Evolutionary conservation across 345 rosid genomes (phyloP).

Genomic region (Salix purpurea): DNA sequence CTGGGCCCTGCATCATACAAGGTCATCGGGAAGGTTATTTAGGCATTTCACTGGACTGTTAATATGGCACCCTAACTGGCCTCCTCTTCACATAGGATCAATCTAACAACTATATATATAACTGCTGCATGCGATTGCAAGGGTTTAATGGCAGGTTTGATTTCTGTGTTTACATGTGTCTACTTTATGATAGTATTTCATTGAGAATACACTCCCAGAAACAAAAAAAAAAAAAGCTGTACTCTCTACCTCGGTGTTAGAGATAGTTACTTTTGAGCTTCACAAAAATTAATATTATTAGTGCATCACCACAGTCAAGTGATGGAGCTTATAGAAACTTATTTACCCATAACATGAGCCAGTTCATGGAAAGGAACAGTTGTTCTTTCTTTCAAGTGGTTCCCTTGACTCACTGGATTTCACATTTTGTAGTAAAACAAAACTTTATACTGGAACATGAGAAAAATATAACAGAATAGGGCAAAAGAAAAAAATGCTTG

Average conservation of each 20-base stretch:
- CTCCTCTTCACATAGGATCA: not conserved
- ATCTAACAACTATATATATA: not conserved
- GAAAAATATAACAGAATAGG: not conserved
- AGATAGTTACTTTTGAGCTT: not conserved
- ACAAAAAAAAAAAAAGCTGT: not conserved
- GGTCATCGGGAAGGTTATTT: not conserved
- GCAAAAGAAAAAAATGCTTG: not conserved
- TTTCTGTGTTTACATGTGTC: not conserved
- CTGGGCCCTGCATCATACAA: constrained; percentile 48
- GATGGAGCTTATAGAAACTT: not conserved
- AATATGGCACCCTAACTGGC: not conserved
- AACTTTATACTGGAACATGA: not conserved
- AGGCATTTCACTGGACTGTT: not conserved
- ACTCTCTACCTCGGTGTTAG: not conserved
- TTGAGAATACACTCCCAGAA: not conserved
- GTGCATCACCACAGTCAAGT: not conserved
- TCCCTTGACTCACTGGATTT: not conserved
- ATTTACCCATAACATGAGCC: not conserved
- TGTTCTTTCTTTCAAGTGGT: not conserved
- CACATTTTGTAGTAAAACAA: not conserved
- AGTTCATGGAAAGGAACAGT: not conserved
- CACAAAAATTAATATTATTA: not conserved
- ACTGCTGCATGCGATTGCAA: not conserved
- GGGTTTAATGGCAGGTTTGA: not conserved
- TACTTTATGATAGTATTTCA: not conserved